Evolutionary conservation across 352 stramenopile genomes (phyloP).

Genomic region (Poterioochromonas sp.): DNA sequence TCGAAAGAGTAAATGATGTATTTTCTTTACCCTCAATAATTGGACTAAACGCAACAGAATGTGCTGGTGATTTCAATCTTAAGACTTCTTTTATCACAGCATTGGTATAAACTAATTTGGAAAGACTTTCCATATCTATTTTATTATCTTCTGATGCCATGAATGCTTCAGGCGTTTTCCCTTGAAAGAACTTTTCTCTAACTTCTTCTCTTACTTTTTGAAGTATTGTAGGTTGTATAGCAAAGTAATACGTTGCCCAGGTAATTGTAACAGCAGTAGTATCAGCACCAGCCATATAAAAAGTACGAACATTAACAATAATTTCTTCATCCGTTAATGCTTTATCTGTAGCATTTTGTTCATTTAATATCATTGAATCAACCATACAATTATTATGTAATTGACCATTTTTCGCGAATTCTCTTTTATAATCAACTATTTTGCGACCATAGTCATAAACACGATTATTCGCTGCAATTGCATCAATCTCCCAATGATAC

Average conservation of each 20-base stretch:
- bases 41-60: neutral
- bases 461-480: neutral
- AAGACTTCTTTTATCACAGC: constrained; percentile 3
- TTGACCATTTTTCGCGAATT: neutral
- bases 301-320: constrained; percentile 1
- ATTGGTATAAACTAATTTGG: neutral
- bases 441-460: neutral
- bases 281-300: constrained; percentile 17
- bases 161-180: neutral
- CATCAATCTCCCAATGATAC: neutral
- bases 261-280: neutral
- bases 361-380: neutral
- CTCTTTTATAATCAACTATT: neutral
- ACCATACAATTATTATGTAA: neutral
- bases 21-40: neutral
- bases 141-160: too few relatives aligned
- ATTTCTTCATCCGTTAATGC: neutral
- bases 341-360: neutral
- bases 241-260: neutral
- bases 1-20: neutral
- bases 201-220: neutral
- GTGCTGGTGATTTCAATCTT: neutral
- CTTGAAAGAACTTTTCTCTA: neutral
- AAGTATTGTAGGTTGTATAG: neutral
- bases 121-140: neutral